These are phyloP conservation scores for Candida alai DNA, from an alignment of 805 yeast genomes.

Conservation along the genomic window DNA sequence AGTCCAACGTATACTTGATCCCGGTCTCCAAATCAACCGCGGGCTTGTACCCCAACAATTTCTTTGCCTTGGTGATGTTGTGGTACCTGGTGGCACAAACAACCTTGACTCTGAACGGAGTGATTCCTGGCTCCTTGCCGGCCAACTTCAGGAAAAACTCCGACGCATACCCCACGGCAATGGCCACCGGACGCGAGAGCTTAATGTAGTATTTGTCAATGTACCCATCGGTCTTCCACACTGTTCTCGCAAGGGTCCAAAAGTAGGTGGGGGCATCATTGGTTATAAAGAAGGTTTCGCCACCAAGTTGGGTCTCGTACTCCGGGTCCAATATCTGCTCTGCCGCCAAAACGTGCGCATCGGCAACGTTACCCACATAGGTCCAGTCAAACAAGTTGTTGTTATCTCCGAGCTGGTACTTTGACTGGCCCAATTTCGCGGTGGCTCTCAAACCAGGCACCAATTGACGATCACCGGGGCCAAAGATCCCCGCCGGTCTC, in stretches of 20 bases:
- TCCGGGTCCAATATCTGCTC: constrained; percentile 55
- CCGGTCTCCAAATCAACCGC: constrained; percentile 76
- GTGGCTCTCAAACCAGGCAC: constrained; percentile 89
- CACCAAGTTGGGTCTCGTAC: constrained; percentile 53
- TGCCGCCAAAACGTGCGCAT: constrained; percentile 92
- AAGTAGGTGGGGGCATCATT: constrained; percentile 94
- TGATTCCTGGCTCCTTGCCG: constrained; percentile 88
- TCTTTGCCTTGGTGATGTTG: constrained; percentile 83
- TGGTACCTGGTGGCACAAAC: constrained; percentile 94
- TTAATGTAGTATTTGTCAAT: constrained; percentile 67
- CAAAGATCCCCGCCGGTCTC: constrained; percentile 97
- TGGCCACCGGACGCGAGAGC: constrained; percentile 70
- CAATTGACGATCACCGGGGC: constrained; percentile 96
- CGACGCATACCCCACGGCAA: constrained; percentile 77
- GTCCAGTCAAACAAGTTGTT: constrained; percentile 95
- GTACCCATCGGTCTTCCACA: constrained; percentile 95
- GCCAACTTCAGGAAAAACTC: constrained; percentile 64
- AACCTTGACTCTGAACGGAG: constrained; percentile 90
- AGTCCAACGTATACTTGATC: constrained; percentile 70
- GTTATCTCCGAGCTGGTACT: constrained; percentile 92
- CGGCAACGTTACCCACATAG: constrained; percentile 97
- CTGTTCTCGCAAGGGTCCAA: constrained; percentile 95
- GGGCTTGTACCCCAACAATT: constrained; percentile 74
- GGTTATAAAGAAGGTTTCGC: constrained; percentile 86
- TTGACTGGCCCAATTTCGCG: constrained; percentile 79